Evolutionary conservation across 129 eudicot genomes (phyloP).

Genomic region (Scalesia atractyloides): DNA sequence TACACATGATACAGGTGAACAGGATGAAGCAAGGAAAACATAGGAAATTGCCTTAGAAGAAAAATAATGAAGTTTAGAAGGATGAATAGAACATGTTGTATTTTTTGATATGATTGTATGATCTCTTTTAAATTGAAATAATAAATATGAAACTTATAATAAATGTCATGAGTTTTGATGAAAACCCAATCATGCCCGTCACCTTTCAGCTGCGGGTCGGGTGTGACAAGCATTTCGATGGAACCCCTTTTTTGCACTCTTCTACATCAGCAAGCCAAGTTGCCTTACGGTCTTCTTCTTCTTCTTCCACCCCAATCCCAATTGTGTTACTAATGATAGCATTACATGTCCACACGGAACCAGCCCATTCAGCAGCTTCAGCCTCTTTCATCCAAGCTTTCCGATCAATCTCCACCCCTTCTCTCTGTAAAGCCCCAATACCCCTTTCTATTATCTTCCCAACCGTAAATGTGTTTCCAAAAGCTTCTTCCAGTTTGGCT

Average conservation of each 20-base stretch:
- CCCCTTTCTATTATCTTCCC: conserved; percentile 81
- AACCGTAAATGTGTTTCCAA: conserved; percentile 72
- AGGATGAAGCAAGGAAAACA: too few relatives aligned
- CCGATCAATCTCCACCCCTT: conserved; percentile 69
- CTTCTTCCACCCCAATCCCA: conserved; percentile 82
- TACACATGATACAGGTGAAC: too few relatives aligned
- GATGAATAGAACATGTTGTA: too few relatives aligned
- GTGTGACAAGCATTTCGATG: too few relatives aligned
- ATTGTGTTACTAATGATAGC: conserved; percentile 80
- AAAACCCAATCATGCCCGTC: too few relatives aligned
- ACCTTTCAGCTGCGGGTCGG: too few relatives aligned
- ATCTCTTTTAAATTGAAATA: too few relatives aligned
- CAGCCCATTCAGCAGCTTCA: conserved; percentile 90
- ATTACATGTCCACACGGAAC: conserved; percentile 77
- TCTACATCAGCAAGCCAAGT: conserved; percentile 99
- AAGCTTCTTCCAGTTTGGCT: conserved; percentile 87
- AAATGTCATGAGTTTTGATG: too few relatives aligned
- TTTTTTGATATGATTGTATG: too few relatives aligned
- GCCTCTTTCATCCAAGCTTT: conserved; percentile 97
- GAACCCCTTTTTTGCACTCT: conserved; percentile 93
- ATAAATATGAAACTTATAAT: too few relatives aligned
- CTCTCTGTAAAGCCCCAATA: conserved; percentile 75
- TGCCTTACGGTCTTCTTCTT: conserved; percentile 66
- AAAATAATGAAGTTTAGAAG: too few relatives aligned
- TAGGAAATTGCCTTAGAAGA: too few relatives aligned